Base-by-base conservation (phyloP, 2,329 filamentous ascomycete genomes). In the Claviceps africana region DNA sequence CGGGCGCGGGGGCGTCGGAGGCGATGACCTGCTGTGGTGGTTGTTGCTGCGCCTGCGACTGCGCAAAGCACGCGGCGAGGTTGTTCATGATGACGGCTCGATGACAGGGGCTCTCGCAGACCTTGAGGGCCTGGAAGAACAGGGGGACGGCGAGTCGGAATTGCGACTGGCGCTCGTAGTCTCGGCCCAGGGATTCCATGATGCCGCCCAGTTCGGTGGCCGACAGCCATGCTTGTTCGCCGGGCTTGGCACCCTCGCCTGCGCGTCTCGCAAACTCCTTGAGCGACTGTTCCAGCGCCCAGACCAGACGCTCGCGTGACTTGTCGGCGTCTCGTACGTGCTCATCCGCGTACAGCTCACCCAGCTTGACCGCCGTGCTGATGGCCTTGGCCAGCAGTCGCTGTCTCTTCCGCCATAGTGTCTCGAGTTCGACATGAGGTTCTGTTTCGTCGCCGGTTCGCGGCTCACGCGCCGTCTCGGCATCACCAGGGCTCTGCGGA, bases 21-120 rank as follows among this genome's bases (percentile, higher is more conserved):
- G 75, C 58, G 9, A 76, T 76, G 55, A n/a, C 5, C n/a, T 17
- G 39, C n/a, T 42, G 10, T 9, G 3, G 31, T 5, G 21, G n/a
- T 9, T 28, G 42, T 28, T 11, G 42, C 3, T 22, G 19, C 21
- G 25, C 25, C 42, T 44, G 21, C 15, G 83, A 84, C 65, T 88
- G 85, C 2, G 83, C 83, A 55, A 91, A 80, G 46, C 81, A 82
- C 37, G 79, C 81, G 8, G 86, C 79, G 54, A 91, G 75, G 65
- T 91, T 91, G 71, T 89, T 90, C 86, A 91, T 94, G 63, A 96
- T 73, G 15, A 90, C 76, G 30, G 88, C 85, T 49, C 85, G 82
- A 64, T 95, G 89, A 64, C 90, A 96, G 31, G 74, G 76, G 28
- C 71, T 70, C 22, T 68, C 80, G 75, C 64, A 83, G 46, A 93